Conservation (phyloP, 306 rosid species). For the Citrullus colocynthis region DNA sequence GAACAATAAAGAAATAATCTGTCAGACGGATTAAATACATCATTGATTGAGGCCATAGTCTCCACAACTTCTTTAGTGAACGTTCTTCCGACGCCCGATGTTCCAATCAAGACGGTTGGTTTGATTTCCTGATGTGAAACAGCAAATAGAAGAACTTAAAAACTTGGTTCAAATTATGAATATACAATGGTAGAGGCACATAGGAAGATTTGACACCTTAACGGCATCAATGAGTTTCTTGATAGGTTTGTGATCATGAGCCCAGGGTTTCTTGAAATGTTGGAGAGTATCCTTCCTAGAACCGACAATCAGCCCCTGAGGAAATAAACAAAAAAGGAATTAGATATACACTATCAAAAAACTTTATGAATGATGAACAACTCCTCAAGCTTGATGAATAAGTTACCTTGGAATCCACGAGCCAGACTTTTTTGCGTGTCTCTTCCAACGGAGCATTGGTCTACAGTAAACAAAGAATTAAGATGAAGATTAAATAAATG, state of each 20-base stretch:
- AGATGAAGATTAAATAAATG: not conserved
- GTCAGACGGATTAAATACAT: conserved; percentile 28
- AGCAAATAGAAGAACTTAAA: not conserved
- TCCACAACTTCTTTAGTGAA: conserved; percentile 16
- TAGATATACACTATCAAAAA: not conserved
- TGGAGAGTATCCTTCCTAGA: conserved; percentile 15
- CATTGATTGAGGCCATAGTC: conserved; percentile 24
- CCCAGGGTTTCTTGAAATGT: conserved; percentile 22
- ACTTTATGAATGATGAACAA: not conserved
- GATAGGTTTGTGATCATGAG: conserved; percentile 15
- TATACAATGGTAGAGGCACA: not conserved
- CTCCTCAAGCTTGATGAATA: not conserved
- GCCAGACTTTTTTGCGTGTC: conserved; percentile 70
- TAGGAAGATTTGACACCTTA: conserved; percentile 6
- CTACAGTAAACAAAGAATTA: conserved; percentile 27
- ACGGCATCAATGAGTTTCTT: conserved; percentile 12
- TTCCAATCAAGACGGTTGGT: conserved; percentile 17
- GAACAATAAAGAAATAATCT: not conserved
- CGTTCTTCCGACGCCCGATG: conserved; percentile 10
- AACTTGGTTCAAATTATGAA: not conserved
- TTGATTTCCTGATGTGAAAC: conserved; percentile 9
- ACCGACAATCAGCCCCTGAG: conserved; percentile 13
- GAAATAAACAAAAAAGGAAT: not conserved
- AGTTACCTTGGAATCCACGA: conserved; percentile 88
- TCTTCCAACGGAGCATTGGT: conserved; percentile 67